These are phyloP conservation scores for Secale cereale DNA, from an alignment of 176 grass and related monocot genomes.

Conservation along the genomic window DNA sequence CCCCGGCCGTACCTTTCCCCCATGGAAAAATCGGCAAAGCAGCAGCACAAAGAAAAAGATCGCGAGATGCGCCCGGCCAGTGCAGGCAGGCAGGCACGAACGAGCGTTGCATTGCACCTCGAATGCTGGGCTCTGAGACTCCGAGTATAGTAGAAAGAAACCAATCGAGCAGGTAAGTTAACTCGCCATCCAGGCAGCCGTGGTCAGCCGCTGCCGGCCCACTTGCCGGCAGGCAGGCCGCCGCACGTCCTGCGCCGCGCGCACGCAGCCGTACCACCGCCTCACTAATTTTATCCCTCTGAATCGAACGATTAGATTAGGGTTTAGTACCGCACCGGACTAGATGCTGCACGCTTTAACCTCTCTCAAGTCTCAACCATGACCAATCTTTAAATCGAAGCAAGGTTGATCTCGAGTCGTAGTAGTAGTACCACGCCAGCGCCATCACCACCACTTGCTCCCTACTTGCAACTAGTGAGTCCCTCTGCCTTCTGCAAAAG, in stretches of 20 bases:
- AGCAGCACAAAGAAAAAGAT: background rate
- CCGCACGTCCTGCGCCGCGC: background rate
- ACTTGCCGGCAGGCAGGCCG: conserved; percentile 27
- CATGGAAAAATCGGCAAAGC: background rate
- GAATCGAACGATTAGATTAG: background rate
- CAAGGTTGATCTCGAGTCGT: background rate
- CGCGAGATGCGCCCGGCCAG: background rate
- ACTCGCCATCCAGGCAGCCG: conserved; percentile 14
- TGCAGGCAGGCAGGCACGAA: background rate
- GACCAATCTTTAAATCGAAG: background rate
- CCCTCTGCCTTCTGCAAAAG: background rate
- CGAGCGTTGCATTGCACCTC: background rate
- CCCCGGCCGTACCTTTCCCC: background rate
- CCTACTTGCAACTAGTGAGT: background rate
- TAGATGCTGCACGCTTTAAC: background rate
- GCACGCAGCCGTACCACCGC: background rate
- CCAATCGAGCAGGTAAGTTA: background rate
- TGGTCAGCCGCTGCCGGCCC: conserved; percentile 52
- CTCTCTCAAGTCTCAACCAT: no score
- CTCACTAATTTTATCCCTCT: background rate
- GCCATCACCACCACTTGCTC: background rate
- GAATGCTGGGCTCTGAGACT: background rate
- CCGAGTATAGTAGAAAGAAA: background rate
- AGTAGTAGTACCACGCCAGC: no score
- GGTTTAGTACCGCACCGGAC: background rate